phyloP scores from a whole-genome alignment of 192 early-diverging fungal species.

The Neocallimastix lanati region DNA sequence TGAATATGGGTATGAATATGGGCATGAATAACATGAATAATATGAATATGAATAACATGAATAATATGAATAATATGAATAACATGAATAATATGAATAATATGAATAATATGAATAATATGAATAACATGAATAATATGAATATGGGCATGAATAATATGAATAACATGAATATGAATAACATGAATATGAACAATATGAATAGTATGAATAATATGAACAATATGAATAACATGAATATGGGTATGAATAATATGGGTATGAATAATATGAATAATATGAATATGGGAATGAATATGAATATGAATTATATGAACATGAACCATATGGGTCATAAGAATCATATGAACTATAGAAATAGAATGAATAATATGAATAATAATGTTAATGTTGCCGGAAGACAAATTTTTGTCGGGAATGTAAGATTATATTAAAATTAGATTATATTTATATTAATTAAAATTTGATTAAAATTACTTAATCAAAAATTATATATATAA shows the following conservation, averaged over 20 bases:
- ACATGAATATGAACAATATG: not conserved
- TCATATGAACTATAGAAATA: not conserved
- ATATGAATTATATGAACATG: constrained; percentile 2
- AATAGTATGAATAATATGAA: not conserved
- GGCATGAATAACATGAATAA: not conserved
- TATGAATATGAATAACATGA: constrained; percentile 3
- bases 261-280: not conserved
- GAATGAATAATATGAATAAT: not conserved
- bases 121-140: constrained; percentile 1
- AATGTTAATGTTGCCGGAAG: constrained; percentile 16
- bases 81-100: not conserved
- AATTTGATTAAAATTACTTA: too few species aligned
- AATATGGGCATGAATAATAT: not conserved
- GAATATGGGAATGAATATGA: constrained; percentile 7
- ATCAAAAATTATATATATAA: too few species aligned
- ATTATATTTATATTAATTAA: too few species aligned
- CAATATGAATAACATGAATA: not conserved
- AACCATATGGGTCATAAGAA: not conserved
- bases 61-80: constrained; percentile 1
- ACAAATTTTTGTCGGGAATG: constrained; percentile 44
- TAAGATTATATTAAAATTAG: too few species aligned
- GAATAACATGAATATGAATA: not conserved
- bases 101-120: not conserved
- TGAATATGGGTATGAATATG: constrained; percentile 1
- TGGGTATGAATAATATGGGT: not conserved